A percentile compares a stretch with the other conserved stretches of the same genome.
phyloP scores from a whole-genome alignment of 2,329 filamentous ascomycete species.

The Pseudogymnoascus sp. region DNA sequence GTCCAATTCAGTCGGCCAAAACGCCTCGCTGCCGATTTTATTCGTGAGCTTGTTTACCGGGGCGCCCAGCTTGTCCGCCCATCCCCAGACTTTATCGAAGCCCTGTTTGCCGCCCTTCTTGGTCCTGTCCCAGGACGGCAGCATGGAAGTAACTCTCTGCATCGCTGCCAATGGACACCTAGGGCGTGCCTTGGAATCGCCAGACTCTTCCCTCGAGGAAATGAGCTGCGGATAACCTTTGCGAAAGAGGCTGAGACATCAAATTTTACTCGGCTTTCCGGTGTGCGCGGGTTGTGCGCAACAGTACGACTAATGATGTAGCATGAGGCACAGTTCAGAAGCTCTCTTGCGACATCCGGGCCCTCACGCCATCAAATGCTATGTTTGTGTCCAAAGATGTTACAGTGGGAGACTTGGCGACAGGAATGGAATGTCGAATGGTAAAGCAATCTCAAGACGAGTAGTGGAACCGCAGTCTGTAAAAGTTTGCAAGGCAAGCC shows the following conservation, averaged over 20 bases:
- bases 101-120: constrained; percentile 53
- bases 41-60: constrained; percentile 78
- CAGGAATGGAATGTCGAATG: neutral
- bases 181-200: neutral
- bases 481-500: constrained; percentile 4
- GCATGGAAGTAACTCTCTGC: constrained; percentile 28
- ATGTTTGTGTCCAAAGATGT: neutral
- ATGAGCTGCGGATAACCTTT: neutral
- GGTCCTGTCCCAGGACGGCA: constrained; percentile 45
- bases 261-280: neutral
- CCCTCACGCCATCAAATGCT: neutral
- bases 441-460: neutral
- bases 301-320: neutral
- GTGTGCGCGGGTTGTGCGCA: neutral
- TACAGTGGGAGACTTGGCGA: neutral
- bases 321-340: neutral
- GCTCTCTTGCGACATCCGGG: neutral
- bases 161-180: constrained; percentile 17
- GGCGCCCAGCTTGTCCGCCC: constrained; percentile 58
- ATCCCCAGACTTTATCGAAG: constrained; percentile 66
- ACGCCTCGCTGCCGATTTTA: constrained; percentile 72
- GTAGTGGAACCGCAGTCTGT: neutral
- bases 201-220: neutral
- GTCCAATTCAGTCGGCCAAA: constrained; percentile 80
- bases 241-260: constrained; percentile 4